Conservation (phyloP, 75 land plant genomes). For the Ceratopteris richardii region DNA sequence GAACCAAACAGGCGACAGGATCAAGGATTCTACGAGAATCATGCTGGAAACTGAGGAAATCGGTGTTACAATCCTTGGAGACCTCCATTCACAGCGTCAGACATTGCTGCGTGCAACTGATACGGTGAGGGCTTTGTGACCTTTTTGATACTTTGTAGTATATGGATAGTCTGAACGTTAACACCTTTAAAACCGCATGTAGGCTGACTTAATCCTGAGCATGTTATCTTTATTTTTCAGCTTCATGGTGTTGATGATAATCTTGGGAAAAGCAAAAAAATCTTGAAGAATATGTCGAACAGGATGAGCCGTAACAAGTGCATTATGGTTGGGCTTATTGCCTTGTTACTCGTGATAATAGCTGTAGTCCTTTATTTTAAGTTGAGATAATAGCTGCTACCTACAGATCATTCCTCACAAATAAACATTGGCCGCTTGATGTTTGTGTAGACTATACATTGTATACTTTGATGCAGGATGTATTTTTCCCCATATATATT, state of each 20-base stretch:
- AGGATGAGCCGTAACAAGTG: slow-evolving; percentile 33
- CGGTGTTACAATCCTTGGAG: slow-evolving; percentile 56
- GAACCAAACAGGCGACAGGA: slow-evolving; percentile 38
- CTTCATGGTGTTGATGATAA: slow-evolving; percentile 36
- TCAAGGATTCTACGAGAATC: slow-evolving; percentile 41
- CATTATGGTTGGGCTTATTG: slow-evolving; percentile 26
- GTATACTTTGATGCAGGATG: no score
- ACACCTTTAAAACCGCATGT: no score
- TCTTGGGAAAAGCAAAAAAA: slow-evolving; percentile 30
- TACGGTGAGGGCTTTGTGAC: slow-evolving; percentile 13
- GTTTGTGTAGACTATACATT: no score
- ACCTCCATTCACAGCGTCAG: slow-evolving; percentile 34
- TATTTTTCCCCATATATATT: no score
- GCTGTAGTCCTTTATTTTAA: slow-evolving; percentile 19
- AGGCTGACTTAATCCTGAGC: no score
- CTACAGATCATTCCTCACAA: no score
- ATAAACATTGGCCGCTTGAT: no score
- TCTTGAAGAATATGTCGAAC: slow-evolving; percentile 23
- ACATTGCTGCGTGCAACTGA: slow-evolving; percentile 25
- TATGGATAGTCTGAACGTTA: no score
- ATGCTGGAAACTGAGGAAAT: slow-evolving; percentile 58
- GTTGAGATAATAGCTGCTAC: background rate
- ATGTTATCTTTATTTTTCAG: slow-evolving; percentile 14
- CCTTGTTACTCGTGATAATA: slow-evolving; percentile 20
- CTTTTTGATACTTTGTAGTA: no score